These are phyloP conservation scores for Fusarium domesticum DNA, from an alignment of 2,329 filamentous ascomycete species.

Conservation along the genomic window DNA sequence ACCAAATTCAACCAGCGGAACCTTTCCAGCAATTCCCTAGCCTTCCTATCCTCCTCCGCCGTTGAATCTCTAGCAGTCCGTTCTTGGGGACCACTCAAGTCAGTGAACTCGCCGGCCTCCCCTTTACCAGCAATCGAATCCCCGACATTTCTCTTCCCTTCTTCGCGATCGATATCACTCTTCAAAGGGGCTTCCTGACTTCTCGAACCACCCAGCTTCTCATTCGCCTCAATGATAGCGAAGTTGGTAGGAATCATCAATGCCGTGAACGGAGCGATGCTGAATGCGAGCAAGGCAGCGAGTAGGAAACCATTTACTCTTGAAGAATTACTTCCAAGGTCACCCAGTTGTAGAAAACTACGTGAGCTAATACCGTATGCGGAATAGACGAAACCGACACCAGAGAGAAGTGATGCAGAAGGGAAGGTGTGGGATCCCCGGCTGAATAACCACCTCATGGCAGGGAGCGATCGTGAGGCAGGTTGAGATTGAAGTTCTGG, in stretches of 20 bases:
- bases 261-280: background rate
- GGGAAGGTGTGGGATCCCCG: background rate
- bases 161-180: background rate
- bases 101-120: background rate
- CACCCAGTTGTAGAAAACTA: background rate
- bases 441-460: background rate
- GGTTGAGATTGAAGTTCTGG: background rate
- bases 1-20: background rate
- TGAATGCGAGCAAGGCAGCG: background rate
- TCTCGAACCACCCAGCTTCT: background rate
- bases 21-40: background rate
- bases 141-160: background rate
- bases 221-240: background rate
- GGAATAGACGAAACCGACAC: background rate
- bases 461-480: background rate
- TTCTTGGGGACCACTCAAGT: conserved; percentile 1
- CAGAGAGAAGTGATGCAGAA: background rate
- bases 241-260: background rate
- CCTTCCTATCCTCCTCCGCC: background rate
- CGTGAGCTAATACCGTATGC: background rate
- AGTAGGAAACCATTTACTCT: background rate
- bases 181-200: background rate
- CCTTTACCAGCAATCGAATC: background rate
- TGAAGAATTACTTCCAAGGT: background rate
- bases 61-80: background rate